Evolutionary conservation across 352 stramenopile species (phyloP), one percentile per base, ranked within the genome.

Genomic region (Aphanomyces cochlioides): DNA sequence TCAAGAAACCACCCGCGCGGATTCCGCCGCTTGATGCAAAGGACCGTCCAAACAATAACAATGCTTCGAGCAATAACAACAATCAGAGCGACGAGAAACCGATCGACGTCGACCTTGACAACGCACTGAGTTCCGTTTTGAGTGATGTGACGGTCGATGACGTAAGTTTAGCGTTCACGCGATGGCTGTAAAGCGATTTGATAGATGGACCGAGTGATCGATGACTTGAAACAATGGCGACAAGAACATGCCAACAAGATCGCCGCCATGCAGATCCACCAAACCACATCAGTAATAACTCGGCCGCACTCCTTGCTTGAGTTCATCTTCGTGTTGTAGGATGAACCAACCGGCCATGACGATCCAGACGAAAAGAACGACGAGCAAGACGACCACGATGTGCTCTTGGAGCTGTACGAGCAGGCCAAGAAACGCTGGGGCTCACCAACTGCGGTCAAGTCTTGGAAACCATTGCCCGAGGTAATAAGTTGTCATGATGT

Each of bases 191-290:
- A 38, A 19, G 39, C 28, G 3, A 43, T 34, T 7, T 28, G 36
- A 19, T 67, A 69, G 63, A 69, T 69, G 63, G 45, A 69, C 63
- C 39, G 45, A 7, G 63, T 69, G 40, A 47, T 69, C 7, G 63
- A 36, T 19, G 43, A 69, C 37, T 13, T 69, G 40, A 19, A 61
- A 37, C 10, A 19, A 10, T 69, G 63, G 63, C 63, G 63, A 7
- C 5, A 15, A 15, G 63, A 69, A 13, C 63, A 69, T 59, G 63
- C 63, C 4, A 12, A 38, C 40, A 69, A 69, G 17, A 21, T 66
- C 10, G 37, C 57, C 3, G 13, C 5, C 28, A 28, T 28, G 56
- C 56, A 64, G 56, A 21, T 45, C 12, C 36, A 19, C 19, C 13
- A 7, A n/a, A 34, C 8, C n/a, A 38, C 50, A 58, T 1, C 17